Evolutionary conservation across 2,329 filamentous ascomycete species (phyloP), one percentile per base, ranked within the genome.

Genomic region (Neonectria faginata): DNA sequence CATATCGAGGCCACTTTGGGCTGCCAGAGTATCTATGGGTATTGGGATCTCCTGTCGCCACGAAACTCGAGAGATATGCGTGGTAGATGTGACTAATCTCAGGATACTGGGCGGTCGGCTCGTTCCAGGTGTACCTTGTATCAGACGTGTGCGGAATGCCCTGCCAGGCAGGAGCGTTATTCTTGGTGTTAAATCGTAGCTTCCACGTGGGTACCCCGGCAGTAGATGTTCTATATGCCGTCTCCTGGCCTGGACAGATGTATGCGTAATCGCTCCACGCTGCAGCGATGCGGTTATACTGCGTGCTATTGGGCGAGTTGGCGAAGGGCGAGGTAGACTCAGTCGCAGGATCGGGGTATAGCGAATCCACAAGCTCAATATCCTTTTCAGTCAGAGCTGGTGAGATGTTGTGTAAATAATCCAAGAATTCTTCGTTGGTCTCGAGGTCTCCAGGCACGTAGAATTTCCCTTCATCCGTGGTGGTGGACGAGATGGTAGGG

Each of bases 181-280:
- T 74, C 39, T 77, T 78, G 1, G 79, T 79, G 66, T 80, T 78
- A 71, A 80, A 81, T 3, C 78, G 76, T 10, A 75, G 59, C 54
- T 80, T 80, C 78, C 78, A 81, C 0, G 75, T 78, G 0, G 79
- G 78, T 0, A 77, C 74, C 0, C 72, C 74, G 4, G 75, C 77
- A 0, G 57, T 54, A 0, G 80, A 77, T 20, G 78, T 70, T 8
- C 80, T 74, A 36, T 79, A 75, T 1, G 81, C 79, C 0, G 81
- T 83, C 62, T 83, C 81, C n/a, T 83, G 80, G 0, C 77, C 78
- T 0, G 82, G 77, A 20, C 81, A 83, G 16, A 81, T 79, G 62
- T 83, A 83, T 31, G 78, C 80, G 54, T 80, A 83, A 67, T 84
- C 82, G 14, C 78, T 78, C 77, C 78, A 80, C 0, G 83, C 80